A percentile compares a stretch with the other conserved stretches of the same genome.
Conservation (phyloP, 1,139 yeast species). For the Diutina pseudorugosa region DNA sequence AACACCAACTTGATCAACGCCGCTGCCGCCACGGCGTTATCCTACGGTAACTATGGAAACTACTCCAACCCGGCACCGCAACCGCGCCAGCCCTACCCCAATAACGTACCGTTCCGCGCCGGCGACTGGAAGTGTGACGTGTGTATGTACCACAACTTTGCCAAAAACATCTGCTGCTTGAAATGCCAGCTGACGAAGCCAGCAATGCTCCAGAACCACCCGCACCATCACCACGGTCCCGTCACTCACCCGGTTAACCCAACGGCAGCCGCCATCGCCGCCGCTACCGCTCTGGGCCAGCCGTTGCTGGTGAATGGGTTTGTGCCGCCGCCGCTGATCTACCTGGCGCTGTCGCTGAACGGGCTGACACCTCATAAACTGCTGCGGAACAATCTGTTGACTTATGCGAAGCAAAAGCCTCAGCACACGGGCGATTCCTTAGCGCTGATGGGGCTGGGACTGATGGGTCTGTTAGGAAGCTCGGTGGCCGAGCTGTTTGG, state of each 20-base stretch:
- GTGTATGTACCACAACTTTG: slow-evolving; percentile 87
- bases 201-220: slow-evolving; percentile 16
- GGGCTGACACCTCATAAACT: slow-evolving; percentile 1
- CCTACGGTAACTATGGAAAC: slow-evolving; percentile 5
- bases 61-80: slow-evolving; percentile 6
- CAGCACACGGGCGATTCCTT: not conserved
- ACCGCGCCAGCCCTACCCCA: slow-evolving; percentile 14
- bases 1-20: slow-evolving; percentile 5
- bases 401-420: not conserved
- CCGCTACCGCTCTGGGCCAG: slow-evolving; percentile 43
- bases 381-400: slow-evolving; percentile 1
- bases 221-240: slow-evolving; percentile 4
- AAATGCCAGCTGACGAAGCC: slow-evolving; percentile 72
- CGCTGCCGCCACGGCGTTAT: slow-evolving; percentile 10
- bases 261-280: slow-evolving; percentile 40
- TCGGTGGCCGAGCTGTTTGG: not conserved
- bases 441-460: slow-evolving; percentile 4
- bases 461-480: not conserved
- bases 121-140: slow-evolving; percentile 96
- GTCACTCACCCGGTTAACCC: slow-evolving; percentile 20
- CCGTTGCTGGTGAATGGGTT: slow-evolving; percentile 18
- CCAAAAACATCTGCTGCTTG: slow-evolving; percentile 76
- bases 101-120: slow-evolving; percentile 79
- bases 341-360: slow-evolving; percentile 2
- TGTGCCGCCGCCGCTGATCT: slow-evolving; percentile 8